Conservation (phyloP, 495 filamentous ascomycete species). For the Aspergillus diversus region DNA sequence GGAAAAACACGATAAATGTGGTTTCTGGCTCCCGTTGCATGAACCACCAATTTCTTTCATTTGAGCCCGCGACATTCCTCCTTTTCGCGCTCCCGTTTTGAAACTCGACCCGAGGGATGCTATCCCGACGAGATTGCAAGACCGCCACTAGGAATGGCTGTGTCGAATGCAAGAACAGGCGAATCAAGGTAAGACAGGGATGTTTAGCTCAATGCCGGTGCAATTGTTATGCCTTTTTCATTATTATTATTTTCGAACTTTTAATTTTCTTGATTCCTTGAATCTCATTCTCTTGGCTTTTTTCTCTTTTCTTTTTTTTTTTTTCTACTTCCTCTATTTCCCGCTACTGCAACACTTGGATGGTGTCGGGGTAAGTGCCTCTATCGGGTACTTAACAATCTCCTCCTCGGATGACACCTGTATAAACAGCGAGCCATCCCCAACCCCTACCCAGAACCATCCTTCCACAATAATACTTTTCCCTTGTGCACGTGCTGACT, state of each 20-base stretch:
- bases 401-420: conserved; percentile 7
- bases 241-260: neutral
- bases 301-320: neutral
- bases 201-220: conserved; percentile 13
- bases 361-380: neutral
- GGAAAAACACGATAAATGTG: neutral
- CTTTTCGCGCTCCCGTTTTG: neutral
- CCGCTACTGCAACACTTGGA: neutral
- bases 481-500: conserved; percentile 18
- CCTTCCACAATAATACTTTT: neutral
- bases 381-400: conserved; percentile 9
- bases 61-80: neutral
- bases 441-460: neutral
- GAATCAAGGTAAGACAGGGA: conserved; percentile 45
- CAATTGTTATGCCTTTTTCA: neutral
- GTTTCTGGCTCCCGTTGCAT: conserved; percentile 4
- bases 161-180: conserved; percentile 52
- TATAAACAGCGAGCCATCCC: conserved; percentile 7
- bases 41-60: conserved; percentile 1
- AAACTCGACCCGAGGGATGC: conserved; percentile 22
- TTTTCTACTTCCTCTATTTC: neutral
- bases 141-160: conserved; percentile 48
- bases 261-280: neutral
- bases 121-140: conserved; percentile 36
- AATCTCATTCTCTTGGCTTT: neutral